Percentiles rank a stretch among this genome's conserved stretches.
These are phyloP conservation scores for Suhomyces xylopsoci DNA, from an alignment of 805 yeast species.

Conservation along the genomic window DNA sequence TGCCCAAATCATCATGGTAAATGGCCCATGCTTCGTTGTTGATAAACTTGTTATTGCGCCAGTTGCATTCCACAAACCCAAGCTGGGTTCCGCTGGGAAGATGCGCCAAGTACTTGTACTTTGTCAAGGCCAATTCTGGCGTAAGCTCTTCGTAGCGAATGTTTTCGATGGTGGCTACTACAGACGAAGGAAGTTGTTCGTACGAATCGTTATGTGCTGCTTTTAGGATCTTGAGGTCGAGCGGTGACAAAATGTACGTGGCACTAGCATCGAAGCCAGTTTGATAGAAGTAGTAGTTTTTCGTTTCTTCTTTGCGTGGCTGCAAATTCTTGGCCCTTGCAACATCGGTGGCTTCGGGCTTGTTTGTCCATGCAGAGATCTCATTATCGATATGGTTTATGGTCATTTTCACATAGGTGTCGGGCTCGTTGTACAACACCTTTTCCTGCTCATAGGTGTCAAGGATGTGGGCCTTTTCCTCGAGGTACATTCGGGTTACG, in stretches of 20 bases:
- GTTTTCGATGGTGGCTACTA: slow-evolving; percentile 65
- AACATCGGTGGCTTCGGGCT: slow-evolving; percentile 13
- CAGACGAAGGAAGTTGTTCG: slow-evolving; percentile 61
- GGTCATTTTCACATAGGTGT: slow-evolving; percentile 53
- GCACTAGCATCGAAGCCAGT: slow-evolving; percentile 63
- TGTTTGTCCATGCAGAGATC: slow-evolving; percentile 37
- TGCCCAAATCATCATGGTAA: slow-evolving; percentile 55
- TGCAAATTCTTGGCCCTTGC: slow-evolving; percentile 14
- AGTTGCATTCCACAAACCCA: slow-evolving; percentile 81
- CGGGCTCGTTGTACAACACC: slow-evolving; percentile 58
- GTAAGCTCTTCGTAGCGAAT: slow-evolving; percentile 63
- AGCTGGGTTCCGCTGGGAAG: slow-evolving; percentile 82
- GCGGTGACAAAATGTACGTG: slow-evolving; percentile 67
- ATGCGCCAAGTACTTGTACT: slow-evolving; percentile 73
- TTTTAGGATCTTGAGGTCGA: slow-evolving; percentile 75
- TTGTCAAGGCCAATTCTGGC: slow-evolving; percentile 54
- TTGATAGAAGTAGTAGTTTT: slow-evolving; percentile 72
- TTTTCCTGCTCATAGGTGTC: slow-evolving; percentile 55
- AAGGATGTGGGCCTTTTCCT: slow-evolving; percentile 56
- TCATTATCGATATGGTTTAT: slow-evolving; percentile 49
- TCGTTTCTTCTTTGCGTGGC: slow-evolving; percentile 10
- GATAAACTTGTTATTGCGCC: slow-evolving; percentile 47
- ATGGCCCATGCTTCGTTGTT: slow-evolving; percentile 34
- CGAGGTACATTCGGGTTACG: slow-evolving; percentile 50
- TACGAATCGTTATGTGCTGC: slow-evolving; percentile 57